Conservation (phyloP, 495 filamentous ascomycete genomes). For the Neurospora sp. region DNA sequence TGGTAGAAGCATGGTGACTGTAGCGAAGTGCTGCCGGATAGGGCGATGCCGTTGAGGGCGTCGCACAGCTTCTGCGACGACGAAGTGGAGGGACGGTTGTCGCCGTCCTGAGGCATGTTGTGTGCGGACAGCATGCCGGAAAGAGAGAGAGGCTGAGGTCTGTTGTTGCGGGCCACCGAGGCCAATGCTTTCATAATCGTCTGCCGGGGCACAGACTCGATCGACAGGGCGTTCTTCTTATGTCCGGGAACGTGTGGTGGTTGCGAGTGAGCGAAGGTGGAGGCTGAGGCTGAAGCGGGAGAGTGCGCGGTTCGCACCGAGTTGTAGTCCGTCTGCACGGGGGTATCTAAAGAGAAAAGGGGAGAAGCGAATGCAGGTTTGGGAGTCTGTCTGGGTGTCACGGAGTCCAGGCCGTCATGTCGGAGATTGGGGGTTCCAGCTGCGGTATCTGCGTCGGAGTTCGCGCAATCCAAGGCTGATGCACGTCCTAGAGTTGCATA, state of each 20-base stretch:
- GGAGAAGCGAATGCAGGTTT: constrained; percentile 3
- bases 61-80: constrained; percentile 55
- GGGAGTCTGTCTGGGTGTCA: constrained; percentile 1
- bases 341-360: constrained; percentile 3
- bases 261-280: neutral
- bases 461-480: constrained; percentile 1
- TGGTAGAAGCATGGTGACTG: constrained; percentile 97
- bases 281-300: constrained; percentile 1
- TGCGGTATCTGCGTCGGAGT: neutral
- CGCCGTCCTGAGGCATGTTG: constrained; percentile 23
- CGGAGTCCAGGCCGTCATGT: constrained; percentile 3
- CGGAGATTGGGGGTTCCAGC: constrained; percentile 5
- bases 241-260: constrained; percentile 25
- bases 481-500: constrained; percentile 8
- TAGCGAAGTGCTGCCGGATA: constrained; percentile 37
- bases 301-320: neutral
- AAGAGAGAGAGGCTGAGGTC: constrained; percentile 46
- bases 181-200: constrained; percentile 84
- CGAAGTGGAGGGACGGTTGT: constrained; percentile 37
- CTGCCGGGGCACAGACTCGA: constrained; percentile 68
- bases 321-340: constrained; percentile 2
- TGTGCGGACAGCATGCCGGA: constrained; percentile 39
- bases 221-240: constrained; percentile 52
- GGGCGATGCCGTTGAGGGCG: constrained; percentile 52
- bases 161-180: constrained; percentile 55